Evolutionary conservation across 192 early-diverging fungal genomes (phyloP), one percentile per base, ranked within the genome.

Genomic region (Radiomyces spectabilis): DNA sequence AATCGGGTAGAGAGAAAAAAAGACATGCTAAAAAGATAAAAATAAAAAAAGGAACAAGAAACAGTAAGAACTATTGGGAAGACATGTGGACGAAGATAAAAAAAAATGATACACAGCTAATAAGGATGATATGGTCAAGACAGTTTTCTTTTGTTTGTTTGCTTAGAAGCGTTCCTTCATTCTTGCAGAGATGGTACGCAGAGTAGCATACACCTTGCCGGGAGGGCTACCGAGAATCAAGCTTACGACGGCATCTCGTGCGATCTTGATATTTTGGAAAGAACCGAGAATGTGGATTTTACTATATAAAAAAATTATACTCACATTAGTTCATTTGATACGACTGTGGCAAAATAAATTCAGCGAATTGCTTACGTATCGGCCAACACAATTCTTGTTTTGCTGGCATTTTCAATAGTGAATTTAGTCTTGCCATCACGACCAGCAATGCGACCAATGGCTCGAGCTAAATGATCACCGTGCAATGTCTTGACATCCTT

Each of bases 361-460:
- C 38, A 19, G n/a, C 12, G 27, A n/a, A 47, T 2, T 8, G 75
- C 79, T 50, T 68, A 81, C 79, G 92, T 87, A 70, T 99, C 96
- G 4, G 96, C 96, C 60, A 99, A 76, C 16, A 96, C 94, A 52
- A 99, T 90, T 45, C 96, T 81, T 0, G 94, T 99, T 64, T 94
- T 89, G 41, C 87, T 91, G 7, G 93, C 84, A 65, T 99, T 99
- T 66, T 99, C 96, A 55, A 99, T 99, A 4, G 96, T 91, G 54
- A 85, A 96, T 63, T 94, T 94, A 6, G 94, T 96, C 65, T 95
- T 94, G 41, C 96, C 96, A 54, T 94, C 90, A 68, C 94, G 92
- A 39, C 96, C 96, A 19, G 94, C 94, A 76, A 99, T 92, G 61
- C 96, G 91, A 55, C 96, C 96, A 63, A 99, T 94, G 15, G 96